Evolutionary conservation across 2,329 filamentous ascomycete species (phyloP).

Genomic region (Tothia fuscella): DNA sequence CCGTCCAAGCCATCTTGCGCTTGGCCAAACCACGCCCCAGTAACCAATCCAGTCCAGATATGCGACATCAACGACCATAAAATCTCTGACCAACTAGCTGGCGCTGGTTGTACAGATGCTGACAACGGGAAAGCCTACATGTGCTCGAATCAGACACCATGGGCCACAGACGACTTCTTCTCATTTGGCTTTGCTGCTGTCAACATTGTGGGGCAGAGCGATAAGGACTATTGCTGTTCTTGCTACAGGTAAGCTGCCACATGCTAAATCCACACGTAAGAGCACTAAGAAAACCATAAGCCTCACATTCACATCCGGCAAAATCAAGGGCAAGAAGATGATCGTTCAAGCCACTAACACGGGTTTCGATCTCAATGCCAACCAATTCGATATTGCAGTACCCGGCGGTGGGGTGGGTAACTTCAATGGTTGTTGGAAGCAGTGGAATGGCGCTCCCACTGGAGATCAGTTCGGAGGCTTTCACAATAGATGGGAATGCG

Average conservation of each 20-base stretch:
- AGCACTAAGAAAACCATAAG: not conserved
- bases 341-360: constrained; percentile 3
- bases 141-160: not conserved
- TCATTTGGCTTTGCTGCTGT: not conserved
- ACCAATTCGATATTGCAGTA: constrained; percentile 4
- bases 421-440: constrained; percentile 1
- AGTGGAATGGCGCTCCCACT: not conserved
- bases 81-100: not conserved
- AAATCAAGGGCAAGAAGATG: not conserved
- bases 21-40: constrained; percentile 2
- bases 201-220: not conserved
- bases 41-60: not conserved
- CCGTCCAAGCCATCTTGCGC: not conserved
- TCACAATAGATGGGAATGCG: not conserved
- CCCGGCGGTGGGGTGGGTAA: constrained; percentile 2
- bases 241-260: not conserved
- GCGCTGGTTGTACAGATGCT: too few species aligned
- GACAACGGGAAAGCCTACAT: not conserved
- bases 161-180: not conserved
- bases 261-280: not conserved
- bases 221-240: constrained; percentile 40
- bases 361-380: not conserved
- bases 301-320: constrained; percentile 1
- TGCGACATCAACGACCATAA: not conserved
- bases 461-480: constrained; percentile 2